A percentile compares a stretch with the other conserved stretches of the same genome.
Evolutionary conservation across 2,329 filamentous ascomycete genomes (phyloP).

Genomic region (Hirsutella rhossiliensis): DNA sequence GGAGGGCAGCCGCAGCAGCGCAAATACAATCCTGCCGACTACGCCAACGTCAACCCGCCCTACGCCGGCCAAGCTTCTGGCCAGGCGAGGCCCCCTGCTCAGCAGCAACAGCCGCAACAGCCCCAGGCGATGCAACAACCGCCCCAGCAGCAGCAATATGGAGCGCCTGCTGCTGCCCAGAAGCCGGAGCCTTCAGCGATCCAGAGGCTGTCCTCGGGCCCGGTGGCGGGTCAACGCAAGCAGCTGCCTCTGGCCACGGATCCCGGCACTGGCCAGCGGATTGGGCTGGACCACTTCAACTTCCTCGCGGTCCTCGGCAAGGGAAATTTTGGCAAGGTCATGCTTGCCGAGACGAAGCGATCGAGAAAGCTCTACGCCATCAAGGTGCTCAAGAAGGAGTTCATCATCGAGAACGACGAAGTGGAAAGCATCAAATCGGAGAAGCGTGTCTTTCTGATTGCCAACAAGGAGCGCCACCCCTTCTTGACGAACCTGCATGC

Average conservation of each 20-base stretch:
- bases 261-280: slow-evolving; percentile 65
- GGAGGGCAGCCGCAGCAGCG: slow-evolving; percentile 28
- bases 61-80: slow-evolving; percentile 23
- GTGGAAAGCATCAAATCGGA: slow-evolving; percentile 96
- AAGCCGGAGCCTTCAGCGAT: slow-evolving; percentile 27
- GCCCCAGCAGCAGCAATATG: slow-evolving; percentile 25
- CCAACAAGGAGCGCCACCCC: slow-evolving; percentile 92
- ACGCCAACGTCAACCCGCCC: slow-evolving; percentile 46
- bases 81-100: slow-evolving; percentile 18
- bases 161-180: slow-evolving; percentile 16
- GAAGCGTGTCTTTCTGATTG: slow-evolving; percentile 93
- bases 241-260: slow-evolving; percentile 59
- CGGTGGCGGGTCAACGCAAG: slow-evolving; percentile 32
- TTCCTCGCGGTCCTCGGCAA: slow-evolving; percentile 97
- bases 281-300: slow-evolving; percentile 97
- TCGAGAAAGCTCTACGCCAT: slow-evolving; percentile 91
- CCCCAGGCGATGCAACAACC: slow-evolving; percentile 13
- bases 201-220: slow-evolving; percentile 16
- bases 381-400: slow-evolving; percentile 98
- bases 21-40: slow-evolving; percentile 68
- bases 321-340: slow-evolving; percentile 99
- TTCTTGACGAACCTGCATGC: slow-evolving; percentile 93
- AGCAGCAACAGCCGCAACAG: slow-evolving; percentile 21
- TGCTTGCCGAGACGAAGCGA: slow-evolving; percentile 94
- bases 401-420: slow-evolving; percentile 99